Percentiles rank a stretch among this genome's conserved stretches.
Evolutionary conservation across 1,139 yeast species (phyloP).

Genomic region (Suhomyces wounanorum): DNA sequence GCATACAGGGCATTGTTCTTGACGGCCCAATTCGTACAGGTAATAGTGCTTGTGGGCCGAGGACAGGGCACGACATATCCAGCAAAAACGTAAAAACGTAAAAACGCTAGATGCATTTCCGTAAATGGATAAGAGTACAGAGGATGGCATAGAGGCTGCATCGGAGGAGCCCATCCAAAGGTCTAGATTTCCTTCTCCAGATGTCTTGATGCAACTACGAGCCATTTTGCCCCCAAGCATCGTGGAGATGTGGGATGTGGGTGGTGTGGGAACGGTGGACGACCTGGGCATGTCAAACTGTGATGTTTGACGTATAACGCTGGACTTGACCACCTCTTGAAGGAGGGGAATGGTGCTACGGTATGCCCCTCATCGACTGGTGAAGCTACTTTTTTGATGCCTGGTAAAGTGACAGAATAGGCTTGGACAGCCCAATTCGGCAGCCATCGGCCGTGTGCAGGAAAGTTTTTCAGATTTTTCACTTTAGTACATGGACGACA

Average conservation of each 20-base stretch:
- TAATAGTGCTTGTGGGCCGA: neutral
- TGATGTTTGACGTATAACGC: neutral
- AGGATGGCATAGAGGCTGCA: neutral
- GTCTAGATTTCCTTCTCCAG: neutral
- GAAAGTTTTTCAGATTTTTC: constrained; percentile 7
- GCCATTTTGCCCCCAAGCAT: neutral
- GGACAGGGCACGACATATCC: neutral
- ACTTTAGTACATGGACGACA: neutral
- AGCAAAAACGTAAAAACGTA: neutral
- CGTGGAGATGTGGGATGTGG: neutral
- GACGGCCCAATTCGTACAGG: constrained; percentile 4
- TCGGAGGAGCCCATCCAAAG: neutral
- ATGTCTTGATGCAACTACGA: neutral
- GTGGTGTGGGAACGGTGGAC: too few relatives aligned
- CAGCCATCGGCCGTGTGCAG: neutral
- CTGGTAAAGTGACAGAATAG: neutral
- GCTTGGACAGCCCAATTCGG: neutral
- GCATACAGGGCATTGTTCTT: constrained; percentile 3
- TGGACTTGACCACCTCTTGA: neutral
- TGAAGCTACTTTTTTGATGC: neutral
- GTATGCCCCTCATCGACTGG: neutral
- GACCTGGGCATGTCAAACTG: too few relatives aligned
- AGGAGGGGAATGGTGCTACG: neutral
- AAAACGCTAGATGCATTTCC: constrained; percentile 1
- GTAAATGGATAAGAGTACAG: neutral